A percentile compares a stretch with the other conserved stretches of the same genome.
Conservation (phyloP, 1,284 basidiomycete species). For the Paramarasmius palmivorus region DNA sequence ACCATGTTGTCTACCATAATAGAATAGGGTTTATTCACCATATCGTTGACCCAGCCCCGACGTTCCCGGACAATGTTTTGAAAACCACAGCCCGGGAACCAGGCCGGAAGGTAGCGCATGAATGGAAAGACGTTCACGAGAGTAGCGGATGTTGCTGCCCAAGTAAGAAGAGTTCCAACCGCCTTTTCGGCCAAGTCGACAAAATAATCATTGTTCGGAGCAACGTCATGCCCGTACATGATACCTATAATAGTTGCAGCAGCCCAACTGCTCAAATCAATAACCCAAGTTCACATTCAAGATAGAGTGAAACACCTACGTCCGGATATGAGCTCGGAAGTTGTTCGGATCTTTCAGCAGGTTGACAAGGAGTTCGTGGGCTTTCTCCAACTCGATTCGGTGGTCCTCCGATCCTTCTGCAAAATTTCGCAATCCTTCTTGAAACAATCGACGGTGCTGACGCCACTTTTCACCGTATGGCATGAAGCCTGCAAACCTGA, state of each 20-base stretch:
- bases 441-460: slow-evolving; percentile 33
- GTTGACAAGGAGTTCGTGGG: slow-evolving; percentile 3
- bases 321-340: slow-evolving; percentile 25
- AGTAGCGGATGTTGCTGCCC: slow-evolving; percentile 19
- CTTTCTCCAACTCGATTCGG: slow-evolving; percentile 30
- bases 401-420: slow-evolving; percentile 24
- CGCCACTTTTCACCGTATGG: slow-evolving; percentile 43
- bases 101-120: slow-evolving; percentile 20
- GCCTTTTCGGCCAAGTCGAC: slow-evolving; percentile 23
- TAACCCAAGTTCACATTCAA: not conserved
- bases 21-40: not conserved
- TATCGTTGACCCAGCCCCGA: not conserved
- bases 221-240: slow-evolving; percentile 6
- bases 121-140: slow-evolving; percentile 26
- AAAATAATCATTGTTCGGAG: slow-evolving; percentile 18
- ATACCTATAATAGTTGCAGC: slow-evolving; percentile 6
- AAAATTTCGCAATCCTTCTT: slow-evolving; percentile 31
- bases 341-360: not conserved
- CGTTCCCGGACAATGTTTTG: not conserved
- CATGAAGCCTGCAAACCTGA: slow-evolving; percentile 24
- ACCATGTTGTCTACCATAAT: not conserved
- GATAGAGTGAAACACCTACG: slow-evolving; percentile 10
- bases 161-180: slow-evolving; percentile 12
- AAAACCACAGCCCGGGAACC: slow-evolving; percentile 10
- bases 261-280: not conserved